Percentiles rank a stretch among this genome's conserved stretches.
Evolutionary conservation across 139 green algal species (phyloP).

Genomic region (Chlamydomonas schloesseri): DNA sequence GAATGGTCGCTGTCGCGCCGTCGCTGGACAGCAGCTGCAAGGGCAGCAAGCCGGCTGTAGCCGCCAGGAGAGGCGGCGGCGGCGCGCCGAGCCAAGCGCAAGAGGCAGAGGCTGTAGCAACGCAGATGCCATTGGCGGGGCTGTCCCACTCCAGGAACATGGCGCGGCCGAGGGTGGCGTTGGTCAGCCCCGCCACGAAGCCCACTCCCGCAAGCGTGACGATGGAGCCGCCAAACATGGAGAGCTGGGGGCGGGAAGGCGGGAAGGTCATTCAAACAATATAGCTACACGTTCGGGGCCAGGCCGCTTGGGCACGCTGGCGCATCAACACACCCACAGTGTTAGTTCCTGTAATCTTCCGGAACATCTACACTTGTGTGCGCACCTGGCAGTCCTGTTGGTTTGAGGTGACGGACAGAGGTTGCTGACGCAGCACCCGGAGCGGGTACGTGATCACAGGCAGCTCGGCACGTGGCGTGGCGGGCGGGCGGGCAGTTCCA

Average conservation of each 20-base stretch:
- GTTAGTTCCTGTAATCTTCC: too few species aligned
- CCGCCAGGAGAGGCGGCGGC: background rate
- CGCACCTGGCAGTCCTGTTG: background rate
- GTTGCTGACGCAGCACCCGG: background rate
- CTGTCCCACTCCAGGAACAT: background rate
- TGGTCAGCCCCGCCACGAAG: background rate
- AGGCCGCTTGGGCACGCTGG: too few species aligned
- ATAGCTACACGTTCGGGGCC: too few species aligned
- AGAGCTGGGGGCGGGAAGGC: constrained; percentile 19
- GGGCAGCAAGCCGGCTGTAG: background rate
- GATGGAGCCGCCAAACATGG: constrained; percentile 16
- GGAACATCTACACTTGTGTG: too few species aligned
- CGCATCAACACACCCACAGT: too few species aligned
- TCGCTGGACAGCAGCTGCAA: background rate
- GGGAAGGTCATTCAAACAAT: too few species aligned
- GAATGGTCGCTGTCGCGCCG: background rate
- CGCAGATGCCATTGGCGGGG: background rate
- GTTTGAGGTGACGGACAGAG: background rate
- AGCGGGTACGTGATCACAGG: background rate
- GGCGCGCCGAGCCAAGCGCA: background rate
- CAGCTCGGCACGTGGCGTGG: background rate
- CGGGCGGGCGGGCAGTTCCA: background rate
- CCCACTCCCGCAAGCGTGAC: background rate
- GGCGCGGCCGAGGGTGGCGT: background rate
- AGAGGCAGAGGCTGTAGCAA: background rate